Conservation (phyloP, 163 green algal genomes). For the Scenedesmus sp. region DNA sequence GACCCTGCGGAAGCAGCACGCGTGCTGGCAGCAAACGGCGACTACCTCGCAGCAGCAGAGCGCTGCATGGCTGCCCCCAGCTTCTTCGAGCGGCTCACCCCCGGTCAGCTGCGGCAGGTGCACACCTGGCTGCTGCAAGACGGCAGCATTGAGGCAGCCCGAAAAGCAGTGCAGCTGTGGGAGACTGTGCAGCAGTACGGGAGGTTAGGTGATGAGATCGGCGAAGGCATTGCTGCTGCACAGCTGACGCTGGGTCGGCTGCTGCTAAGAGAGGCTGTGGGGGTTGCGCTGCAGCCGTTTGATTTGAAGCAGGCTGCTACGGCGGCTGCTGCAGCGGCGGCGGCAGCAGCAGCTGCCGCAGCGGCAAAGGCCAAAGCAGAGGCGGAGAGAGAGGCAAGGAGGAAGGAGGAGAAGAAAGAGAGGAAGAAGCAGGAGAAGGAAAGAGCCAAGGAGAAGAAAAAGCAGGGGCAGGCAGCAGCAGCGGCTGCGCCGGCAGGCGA, state of each 20-base stretch:
- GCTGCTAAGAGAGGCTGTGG: slow-evolving; percentile 17
- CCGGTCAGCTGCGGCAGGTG: slow-evolving; percentile 26
- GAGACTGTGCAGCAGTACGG: slow-evolving; percentile 20
- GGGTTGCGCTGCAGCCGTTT: neutral
- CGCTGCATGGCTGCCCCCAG: neutral
- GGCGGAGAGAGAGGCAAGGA: neutral
- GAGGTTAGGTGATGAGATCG: slow-evolving; percentile 19
- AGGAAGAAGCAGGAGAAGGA: slow-evolving; percentile 20
- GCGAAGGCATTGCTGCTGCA: slow-evolving; percentile 6
- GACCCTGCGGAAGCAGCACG: slow-evolving; percentile 34
- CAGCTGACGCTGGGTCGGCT: slow-evolving; percentile 19
- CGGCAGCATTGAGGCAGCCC: slow-evolving; percentile 1
- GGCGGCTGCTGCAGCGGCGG: neutral
- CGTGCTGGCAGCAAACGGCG: slow-evolving; percentile 18
- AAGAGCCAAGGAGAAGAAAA: neutral
- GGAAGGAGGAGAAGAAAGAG: slow-evolving; percentile 14
- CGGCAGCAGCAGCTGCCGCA: neutral
- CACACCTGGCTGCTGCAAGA: slow-evolving; percentile 35
- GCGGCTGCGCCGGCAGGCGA: neutral
- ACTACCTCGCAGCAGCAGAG: slow-evolving; percentile 37
- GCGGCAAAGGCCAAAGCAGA: neutral
- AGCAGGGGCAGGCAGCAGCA: neutral
- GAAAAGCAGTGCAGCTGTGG: slow-evolving; percentile 35
- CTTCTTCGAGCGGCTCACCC: slow-evolving; percentile 15
- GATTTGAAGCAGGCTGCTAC: neutral